A percentile compares a stretch with the other conserved stretches of the same genome.
phyloP scores from a whole-genome alignment of 2,329 filamentous ascomycete species.

The Cladophialophora yegresii region DNA sequence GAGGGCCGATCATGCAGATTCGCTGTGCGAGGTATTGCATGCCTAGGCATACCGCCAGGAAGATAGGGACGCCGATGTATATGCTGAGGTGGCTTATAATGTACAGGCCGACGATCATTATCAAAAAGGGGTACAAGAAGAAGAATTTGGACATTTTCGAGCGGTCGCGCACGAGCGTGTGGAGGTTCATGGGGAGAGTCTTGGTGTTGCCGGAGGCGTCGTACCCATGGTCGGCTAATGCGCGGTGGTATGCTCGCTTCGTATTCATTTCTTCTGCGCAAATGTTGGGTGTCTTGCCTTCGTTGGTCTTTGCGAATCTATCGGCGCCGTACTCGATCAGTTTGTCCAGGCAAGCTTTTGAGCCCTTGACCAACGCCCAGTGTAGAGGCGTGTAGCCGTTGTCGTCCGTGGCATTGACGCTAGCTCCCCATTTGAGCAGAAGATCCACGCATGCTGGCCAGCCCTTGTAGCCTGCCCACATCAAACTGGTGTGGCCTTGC shows the following conservation, averaged over 20 bases:
- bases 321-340: slow-evolving; percentile 94
- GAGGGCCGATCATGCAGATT: slow-evolving; percentile 76
- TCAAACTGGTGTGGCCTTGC: slow-evolving; percentile 88
- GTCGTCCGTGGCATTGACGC: slow-evolving; percentile 85
- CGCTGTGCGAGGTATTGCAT: slow-evolving; percentile 78
- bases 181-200: slow-evolving; percentile 70
- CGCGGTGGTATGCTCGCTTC: slow-evolving; percentile 74
- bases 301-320: slow-evolving; percentile 82
- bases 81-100: slow-evolving; percentile 73
- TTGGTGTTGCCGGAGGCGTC: slow-evolving; percentile 73
- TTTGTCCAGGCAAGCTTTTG: slow-evolving; percentile 84
- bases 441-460: slow-evolving; percentile 89
- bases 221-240: slow-evolving; percentile 81
- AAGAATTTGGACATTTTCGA: slow-evolving; percentile 80
- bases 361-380: slow-evolving; percentile 95
- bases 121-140: slow-evolving; percentile 82
- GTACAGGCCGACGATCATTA: slow-evolving; percentile 70
- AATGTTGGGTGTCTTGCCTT: slow-evolving; percentile 84
- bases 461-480: slow-evolving; percentile 99
- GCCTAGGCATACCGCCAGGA: slow-evolving; percentile 46
- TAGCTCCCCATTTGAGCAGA: slow-evolving; percentile 91
- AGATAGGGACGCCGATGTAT: slow-evolving; percentile 74
- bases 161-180: slow-evolving; percentile 71
- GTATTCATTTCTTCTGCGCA: slow-evolving; percentile 93
- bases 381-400: slow-evolving; percentile 93